Percentiles rank a stretch among this genome's conserved stretches.
These are phyloP conservation scores for Cylindricascospora bacillispora DNA, from an alignment of 1,139 yeast genomes.

Conservation along the genomic window DNA sequence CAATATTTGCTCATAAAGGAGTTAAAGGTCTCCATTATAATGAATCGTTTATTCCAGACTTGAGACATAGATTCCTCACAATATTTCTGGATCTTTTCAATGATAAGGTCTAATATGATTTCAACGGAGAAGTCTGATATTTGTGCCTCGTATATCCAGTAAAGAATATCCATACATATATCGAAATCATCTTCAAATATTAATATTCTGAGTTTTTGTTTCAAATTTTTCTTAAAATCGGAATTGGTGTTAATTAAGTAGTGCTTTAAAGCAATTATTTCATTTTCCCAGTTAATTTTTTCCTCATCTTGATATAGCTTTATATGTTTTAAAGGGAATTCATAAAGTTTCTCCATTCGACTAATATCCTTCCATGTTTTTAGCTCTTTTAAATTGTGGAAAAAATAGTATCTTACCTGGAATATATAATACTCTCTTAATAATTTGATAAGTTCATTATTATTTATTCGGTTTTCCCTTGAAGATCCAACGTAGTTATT, in stretches of 20 bases:
- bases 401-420: slow-evolving; percentile 15
- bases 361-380: slow-evolving; percentile 13
- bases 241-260: slow-evolving; percentile 15
- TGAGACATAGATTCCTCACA: slow-evolving; percentile 29
- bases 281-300: slow-evolving; percentile 10
- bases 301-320: slow-evolving; percentile 6
- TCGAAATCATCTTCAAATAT: slow-evolving; percentile 20
- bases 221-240: slow-evolving; percentile 9
- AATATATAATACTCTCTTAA: slow-evolving; percentile 12
- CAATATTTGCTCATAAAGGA: slow-evolving; percentile 15
- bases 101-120: slow-evolving; percentile 32
- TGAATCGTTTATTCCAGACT: slow-evolving; percentile 30
- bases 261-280: slow-evolving; percentile 15
- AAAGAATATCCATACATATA: slow-evolving; percentile 10
- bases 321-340: slow-evolving; percentile 16
- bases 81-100: slow-evolving; percentile 30
- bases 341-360: slow-evolving; percentile 14
- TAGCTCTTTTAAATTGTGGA: slow-evolving; percentile 7
- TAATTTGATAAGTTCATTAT: slow-evolving; percentile 6
- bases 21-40: slow-evolving; percentile 27
- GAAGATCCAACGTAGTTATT: slow-evolving; percentile 3
- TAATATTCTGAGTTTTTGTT: slow-evolving; percentile 7
- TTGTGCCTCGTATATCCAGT: slow-evolving; percentile 17
- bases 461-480: slow-evolving; percentile 1
- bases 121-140: slow-evolving; percentile 7